Evolutionary conservation across 352 stramenopile species (phyloP), one percentile per base, ranked within the genome.

Genomic region (Detonula confervacea): DNA sequence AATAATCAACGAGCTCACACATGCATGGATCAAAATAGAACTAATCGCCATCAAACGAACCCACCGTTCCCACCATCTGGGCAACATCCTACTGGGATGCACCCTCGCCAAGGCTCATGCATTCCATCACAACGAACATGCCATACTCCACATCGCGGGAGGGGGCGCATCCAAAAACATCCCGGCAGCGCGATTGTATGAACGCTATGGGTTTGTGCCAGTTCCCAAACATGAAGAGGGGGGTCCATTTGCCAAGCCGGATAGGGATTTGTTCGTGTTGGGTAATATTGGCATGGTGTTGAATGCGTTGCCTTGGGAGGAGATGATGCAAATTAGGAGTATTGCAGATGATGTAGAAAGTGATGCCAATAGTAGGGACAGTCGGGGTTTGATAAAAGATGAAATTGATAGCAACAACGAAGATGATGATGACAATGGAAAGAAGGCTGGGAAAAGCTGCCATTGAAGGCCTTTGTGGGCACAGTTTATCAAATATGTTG

Each of bases 1-100:
- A 6, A 49, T 52, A 18, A 7, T 27, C 1, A 29, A 37, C 12
- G 8, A 76, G 57, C 16, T 77, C 2, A 62, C 42, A 20, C 73
- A 81, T 25, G 25, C 73, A 8, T 81, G 73, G 73, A 69, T 81
- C 7, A 81, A 81, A 59, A 54, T 81, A 12, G 73, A 81, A 66
- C 49, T 81, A 0, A 46, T 81, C 24, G 73, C 73, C 3, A 72
- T 81, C 9, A 63, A 72, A 56, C 6, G 44, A 56, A 56, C 52
- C 6, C 51, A 71, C 44, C 46, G 73, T 35, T 37, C 35, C 3
- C 63, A 72, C 52, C 57, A 72, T 44, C 30, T 76, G 4, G 73
- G 64, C 0, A 25, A 65, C 4, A 52, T 77, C n/a, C 56, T 81
- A 14, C 47, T 81, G 22, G 64, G 35, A 18, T 77, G 64, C 30